Conservation (phyloP, 495 filamentous ascomycete species). For the Lasiosphaeria hispida region DNA sequence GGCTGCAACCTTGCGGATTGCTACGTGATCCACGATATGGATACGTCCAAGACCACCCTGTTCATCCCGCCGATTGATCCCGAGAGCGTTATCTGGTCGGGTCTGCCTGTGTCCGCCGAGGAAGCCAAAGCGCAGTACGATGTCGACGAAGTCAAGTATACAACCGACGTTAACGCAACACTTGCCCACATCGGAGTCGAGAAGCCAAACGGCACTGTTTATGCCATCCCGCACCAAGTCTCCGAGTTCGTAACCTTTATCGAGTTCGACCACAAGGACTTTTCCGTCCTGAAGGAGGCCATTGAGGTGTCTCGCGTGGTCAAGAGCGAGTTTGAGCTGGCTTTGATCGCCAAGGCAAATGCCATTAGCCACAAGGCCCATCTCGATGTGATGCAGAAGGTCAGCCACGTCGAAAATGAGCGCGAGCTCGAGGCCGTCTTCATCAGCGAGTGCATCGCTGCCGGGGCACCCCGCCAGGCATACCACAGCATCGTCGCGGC, state of each 20-base stretch:
- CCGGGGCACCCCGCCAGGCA: conserved; percentile 72
- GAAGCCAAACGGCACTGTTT: conserved; percentile 54
- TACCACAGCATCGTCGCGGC: conserved; percentile 82
- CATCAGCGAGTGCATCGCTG: conserved; percentile 67
- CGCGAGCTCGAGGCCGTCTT: conserved; percentile 79
- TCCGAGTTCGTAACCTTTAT: conserved; percentile 63
- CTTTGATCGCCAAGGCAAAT: conserved; percentile 80
- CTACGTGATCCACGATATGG: conserved; percentile 77
- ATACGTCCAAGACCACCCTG: conserved; percentile 68
- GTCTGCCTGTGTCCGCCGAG: conserved; percentile 72
- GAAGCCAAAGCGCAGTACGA: conserved; percentile 77
- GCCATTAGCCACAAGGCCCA: conserved; percentile 75
- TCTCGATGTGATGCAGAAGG: conserved; percentile 63
- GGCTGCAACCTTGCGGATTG: conserved; percentile 83
- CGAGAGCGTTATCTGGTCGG: conserved; percentile 93
- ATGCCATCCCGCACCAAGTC: conserved; percentile 69
- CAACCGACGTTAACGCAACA: conserved; percentile 65
- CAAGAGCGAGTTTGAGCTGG: conserved; percentile 84
- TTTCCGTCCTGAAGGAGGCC: conserved; percentile 62
- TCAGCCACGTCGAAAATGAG: conserved; percentile 69
- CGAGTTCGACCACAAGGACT: conserved; percentile 60
- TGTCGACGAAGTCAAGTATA: conserved; percentile 71
- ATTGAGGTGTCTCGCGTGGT: conserved; percentile 76
- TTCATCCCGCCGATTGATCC: conserved; percentile 90
- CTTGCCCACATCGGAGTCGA: conserved; percentile 48